Conservation (phyloP, 2,329 filamentous ascomycete genomes). For the Apiospora phragmitis region DNA sequence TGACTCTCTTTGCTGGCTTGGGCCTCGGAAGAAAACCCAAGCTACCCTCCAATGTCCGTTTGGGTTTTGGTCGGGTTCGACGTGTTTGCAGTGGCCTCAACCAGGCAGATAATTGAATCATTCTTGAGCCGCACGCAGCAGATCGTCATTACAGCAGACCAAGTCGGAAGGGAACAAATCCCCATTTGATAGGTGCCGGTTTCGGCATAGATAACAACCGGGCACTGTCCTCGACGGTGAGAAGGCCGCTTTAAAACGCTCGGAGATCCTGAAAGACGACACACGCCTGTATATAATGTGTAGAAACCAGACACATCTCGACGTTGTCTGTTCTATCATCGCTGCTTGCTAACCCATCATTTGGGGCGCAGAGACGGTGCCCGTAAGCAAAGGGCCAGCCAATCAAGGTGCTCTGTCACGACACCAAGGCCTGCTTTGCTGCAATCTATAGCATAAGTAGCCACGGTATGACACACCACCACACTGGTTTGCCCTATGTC, state of each 20-base stretch:
- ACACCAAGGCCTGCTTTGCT: background rate
- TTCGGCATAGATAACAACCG: constrained; percentile 17
- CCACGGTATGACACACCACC: background rate
- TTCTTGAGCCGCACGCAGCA: background rate
- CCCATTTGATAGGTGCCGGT: constrained; percentile 15
- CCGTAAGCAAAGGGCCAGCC: background rate
- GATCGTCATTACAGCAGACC: no score
- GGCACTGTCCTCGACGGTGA: background rate
- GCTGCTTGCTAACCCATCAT: background rate
- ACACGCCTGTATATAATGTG: background rate
- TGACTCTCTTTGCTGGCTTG: no score
- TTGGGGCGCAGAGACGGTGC: background rate
- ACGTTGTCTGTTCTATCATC: no score
- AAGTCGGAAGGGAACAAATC: background rate
- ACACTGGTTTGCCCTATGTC: no score
- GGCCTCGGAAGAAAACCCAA: no score
- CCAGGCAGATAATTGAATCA: background rate
- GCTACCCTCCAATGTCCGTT: no score
- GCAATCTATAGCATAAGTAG: background rate
- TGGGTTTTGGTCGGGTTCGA: no score
- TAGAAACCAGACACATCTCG: no score
- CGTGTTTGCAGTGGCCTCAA: background rate
- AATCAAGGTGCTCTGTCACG: background rate
- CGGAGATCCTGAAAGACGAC: background rate
- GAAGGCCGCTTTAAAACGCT: no score